A percentile compares a stretch with the other conserved stretches of the same genome.
Evolutionary conservation across 2,329 filamentous ascomycete species (phyloP).

Genomic region (Coniella vitis): DNA sequence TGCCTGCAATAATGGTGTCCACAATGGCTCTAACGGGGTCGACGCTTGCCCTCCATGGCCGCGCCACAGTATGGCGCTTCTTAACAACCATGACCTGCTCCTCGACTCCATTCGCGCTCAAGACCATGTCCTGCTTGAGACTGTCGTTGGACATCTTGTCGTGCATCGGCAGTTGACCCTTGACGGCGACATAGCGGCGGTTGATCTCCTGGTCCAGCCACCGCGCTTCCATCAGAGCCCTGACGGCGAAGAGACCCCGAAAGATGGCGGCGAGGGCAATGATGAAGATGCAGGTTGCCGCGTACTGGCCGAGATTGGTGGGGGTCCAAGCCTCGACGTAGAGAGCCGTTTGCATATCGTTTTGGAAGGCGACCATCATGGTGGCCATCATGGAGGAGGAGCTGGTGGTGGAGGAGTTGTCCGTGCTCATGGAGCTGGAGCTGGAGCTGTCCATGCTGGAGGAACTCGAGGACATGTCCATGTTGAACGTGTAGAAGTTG

Average conservation of each 20-base stretch:
- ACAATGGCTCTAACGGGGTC: slow-evolving; percentile 68
- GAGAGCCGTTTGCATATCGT: slow-evolving; percentile 39
- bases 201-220: slow-evolving; percentile 68
- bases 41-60: slow-evolving; percentile 76
- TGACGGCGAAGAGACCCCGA: slow-evolving; percentile 65
- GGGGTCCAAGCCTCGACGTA: slow-evolving; percentile 70
- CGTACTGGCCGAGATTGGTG: slow-evolving; percentile 61
- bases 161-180: slow-evolving; percentile 52
- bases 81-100: slow-evolving; percentile 72
- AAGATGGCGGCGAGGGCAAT: slow-evolving; percentile 66
- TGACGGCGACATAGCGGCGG: slow-evolving; percentile 70
- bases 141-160: slow-evolving; percentile 53
- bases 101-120: slow-evolving; percentile 72
- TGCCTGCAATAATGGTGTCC: slow-evolving; percentile 64
- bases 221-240: slow-evolving; percentile 52
- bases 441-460: slow-evolving; percentile 17
- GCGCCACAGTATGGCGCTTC: slow-evolving; percentile 41
- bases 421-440: slow-evolving; percentile 16
- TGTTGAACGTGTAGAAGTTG: slow-evolving; percentile 9
- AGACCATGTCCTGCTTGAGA: slow-evolving; percentile 56
- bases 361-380: slow-evolving; percentile 58
- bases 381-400: slow-evolving; percentile 27
- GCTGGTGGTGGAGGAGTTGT: slow-evolving; percentile 17
- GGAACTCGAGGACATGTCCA: slow-evolving; percentile 19
- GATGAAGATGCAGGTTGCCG: slow-evolving; percentile 87